These are phyloP conservation scores for Nigrospora sphaerica DNA, from an alignment of 2,329 filamentous ascomycete species.

Conservation along the genomic window DNA sequence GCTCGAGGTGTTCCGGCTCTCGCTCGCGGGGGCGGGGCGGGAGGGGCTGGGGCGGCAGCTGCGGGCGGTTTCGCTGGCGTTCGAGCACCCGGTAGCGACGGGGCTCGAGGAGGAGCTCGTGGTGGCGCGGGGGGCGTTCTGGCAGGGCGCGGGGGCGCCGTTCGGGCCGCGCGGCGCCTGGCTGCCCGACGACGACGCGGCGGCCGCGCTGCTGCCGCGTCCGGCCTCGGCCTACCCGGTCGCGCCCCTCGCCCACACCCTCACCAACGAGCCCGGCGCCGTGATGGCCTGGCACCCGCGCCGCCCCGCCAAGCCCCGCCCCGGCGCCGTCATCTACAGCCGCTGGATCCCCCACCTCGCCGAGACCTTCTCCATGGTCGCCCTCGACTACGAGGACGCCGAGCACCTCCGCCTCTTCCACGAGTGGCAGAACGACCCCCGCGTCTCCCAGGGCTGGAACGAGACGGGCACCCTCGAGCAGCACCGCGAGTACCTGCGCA, in stretches of 20 bases:
- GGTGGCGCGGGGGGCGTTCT: conserved; percentile 51
- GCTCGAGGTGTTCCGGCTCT: conserved; percentile 41
- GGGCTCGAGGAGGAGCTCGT: conserved; percentile 25
- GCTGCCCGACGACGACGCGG: conserved; percentile 41
- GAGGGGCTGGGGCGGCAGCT: conserved; percentile 28
- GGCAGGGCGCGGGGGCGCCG: conserved; percentile 64
- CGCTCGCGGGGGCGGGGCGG: conserved; percentile 31
- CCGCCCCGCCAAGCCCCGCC: conserved; percentile 63
- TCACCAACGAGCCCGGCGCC: conserved; percentile 26
- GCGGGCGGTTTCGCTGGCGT: conserved; percentile 38
- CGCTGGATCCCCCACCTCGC: conserved; percentile 70
- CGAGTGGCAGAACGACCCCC: conserved; percentile 76
- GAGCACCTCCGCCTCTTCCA: conserved; percentile 67
- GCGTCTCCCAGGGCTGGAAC: conserved; percentile 74
- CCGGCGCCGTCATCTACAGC: conserved; percentile 67
- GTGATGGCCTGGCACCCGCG: conserved; percentile 55
- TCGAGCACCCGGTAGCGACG: conserved; percentile 35
- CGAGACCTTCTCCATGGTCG: conserved; percentile 73
- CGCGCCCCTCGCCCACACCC: conserved; percentile 39
- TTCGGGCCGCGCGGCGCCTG: conserved; percentile 58
- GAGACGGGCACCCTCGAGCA: conserved; percentile 69
- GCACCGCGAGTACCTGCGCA: conserved; percentile 64
- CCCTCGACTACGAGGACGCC: conserved; percentile 57
- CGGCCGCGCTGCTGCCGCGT: conserved; percentile 19
- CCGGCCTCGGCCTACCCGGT: conserved; percentile 39